Evolutionary conservation across 257 asterid genomes (phyloP).

Genomic region (Nicotiana noctiflora): DNA sequence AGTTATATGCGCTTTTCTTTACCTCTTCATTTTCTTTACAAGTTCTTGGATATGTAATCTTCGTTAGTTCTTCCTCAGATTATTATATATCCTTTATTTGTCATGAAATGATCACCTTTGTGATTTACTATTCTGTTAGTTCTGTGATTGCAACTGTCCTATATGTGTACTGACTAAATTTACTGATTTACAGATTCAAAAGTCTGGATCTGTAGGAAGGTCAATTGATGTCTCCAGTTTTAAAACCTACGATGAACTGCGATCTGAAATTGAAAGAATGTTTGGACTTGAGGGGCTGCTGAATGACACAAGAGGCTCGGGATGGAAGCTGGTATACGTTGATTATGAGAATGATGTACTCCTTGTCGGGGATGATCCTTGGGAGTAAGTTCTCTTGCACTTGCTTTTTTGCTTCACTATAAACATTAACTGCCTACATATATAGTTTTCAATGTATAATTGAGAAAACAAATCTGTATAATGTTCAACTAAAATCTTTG

Average conservation of each 20-base stretch:
- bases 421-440: not conserved
- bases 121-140: not conserved
- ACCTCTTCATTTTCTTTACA: not conserved
- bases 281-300: constrained; percentile 81
- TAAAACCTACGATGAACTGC: constrained; percentile 65
- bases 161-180: not conserved
- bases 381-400: constrained; percentile 61
- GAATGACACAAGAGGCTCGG: constrained; percentile 61
- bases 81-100: not conserved
- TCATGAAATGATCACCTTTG: not conserved
- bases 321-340: constrained; percentile 93
- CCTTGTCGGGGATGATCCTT: constrained; percentile 91
- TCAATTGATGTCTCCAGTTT: constrained; percentile 83
- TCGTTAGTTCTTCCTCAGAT: not conserved
- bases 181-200: constrained; percentile 55
- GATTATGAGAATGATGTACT: constrained; percentile 84
- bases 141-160: not conserved
- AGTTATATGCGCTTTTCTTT: not conserved
- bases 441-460: not conserved
- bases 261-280: constrained; percentile 76
- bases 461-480: not conserved
- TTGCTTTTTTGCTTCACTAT: not conserved
- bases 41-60: not conserved
- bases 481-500: not conserved
- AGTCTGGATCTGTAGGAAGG: constrained; percentile 90